These are phyloP conservation scores for Simmondsia chinensis DNA, from an alignment of 148 eudicot genomes.

Conservation along the genomic window DNA sequence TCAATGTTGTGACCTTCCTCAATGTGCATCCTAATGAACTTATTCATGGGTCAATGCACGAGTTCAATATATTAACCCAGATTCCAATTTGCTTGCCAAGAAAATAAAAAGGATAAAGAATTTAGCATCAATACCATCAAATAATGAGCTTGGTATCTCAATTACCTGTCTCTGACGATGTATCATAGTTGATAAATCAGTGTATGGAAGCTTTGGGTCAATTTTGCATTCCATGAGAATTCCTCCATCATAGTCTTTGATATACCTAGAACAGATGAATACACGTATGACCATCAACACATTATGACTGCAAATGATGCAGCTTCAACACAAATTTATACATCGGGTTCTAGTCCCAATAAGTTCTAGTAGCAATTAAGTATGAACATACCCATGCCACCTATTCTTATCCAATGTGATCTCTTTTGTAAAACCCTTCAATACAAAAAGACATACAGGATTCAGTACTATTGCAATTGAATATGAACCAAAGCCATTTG, in stretches of 20 bases:
- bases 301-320: no score
- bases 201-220: conserved; percentile 97
- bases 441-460: conserved; percentile 5
- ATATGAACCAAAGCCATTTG: no score
- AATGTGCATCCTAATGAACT: no score
- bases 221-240: conserved; percentile 96
- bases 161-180: conserved; percentile 89
- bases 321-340: no score
- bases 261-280: conserved; percentile 41
- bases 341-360: background rate
- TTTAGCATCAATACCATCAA: background rate
- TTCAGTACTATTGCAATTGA: background rate
- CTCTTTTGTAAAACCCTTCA: conserved; percentile 95
- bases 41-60: no score
- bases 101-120: conserved; percentile 1
- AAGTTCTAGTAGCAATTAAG: background rate
- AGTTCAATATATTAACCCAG: no score
- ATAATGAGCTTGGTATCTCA: background rate
- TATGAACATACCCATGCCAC: conserved; percentile 83
- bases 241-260: conserved; percentile 98
- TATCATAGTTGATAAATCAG: conserved; percentile 91
- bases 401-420: conserved; percentile 83
- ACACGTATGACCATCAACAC: background rate
- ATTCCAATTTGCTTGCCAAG: no score
- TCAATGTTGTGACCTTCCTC: no score